phyloP scores from a whole-genome alignment of 2,329 filamentous ascomycete species.

The Fusarium pilosicola region DNA sequence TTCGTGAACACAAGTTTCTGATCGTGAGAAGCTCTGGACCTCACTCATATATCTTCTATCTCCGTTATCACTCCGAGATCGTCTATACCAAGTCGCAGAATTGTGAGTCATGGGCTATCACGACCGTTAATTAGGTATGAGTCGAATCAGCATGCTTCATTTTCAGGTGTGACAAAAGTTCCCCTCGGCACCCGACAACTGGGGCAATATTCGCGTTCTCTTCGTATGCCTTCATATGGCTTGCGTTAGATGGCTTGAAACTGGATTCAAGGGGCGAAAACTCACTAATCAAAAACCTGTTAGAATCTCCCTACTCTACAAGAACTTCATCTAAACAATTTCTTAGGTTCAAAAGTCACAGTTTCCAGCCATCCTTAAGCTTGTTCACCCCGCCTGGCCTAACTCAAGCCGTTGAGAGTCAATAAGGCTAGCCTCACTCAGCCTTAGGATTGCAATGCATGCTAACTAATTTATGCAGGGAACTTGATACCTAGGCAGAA shows the following conservation, averaged over 20 bases:
- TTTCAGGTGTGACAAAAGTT: conserved; percentile 12
- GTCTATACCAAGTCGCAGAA: background rate
- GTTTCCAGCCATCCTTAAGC: background rate
- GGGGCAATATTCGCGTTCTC: background rate
- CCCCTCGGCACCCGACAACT: background rate
- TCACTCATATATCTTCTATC: background rate
- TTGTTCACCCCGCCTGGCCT: background rate
- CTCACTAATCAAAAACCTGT: background rate
- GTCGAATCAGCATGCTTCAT: background rate
- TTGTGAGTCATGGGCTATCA: conserved; percentile 6
- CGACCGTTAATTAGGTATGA: background rate
- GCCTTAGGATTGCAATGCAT: conserved; percentile 1
- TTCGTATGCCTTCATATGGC: background rate
- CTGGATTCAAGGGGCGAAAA: background rate
- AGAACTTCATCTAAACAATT: background rate
- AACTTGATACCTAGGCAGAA: background rate
- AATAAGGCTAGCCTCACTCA: conserved; percentile 6
- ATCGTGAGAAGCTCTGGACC: background rate
- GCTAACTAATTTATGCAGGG: background rate
- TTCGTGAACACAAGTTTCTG: background rate
- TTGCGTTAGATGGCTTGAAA: background rate
- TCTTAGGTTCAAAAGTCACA: background rate
- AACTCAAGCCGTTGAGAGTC: background rate
- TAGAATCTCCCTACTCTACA: background rate
- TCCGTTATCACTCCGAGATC: background rate